These are phyloP conservation scores for Phyllosticta capitalensis DNA, from an alignment of 2,329 filamentous ascomycete genomes.

Conservation along the genomic window DNA sequence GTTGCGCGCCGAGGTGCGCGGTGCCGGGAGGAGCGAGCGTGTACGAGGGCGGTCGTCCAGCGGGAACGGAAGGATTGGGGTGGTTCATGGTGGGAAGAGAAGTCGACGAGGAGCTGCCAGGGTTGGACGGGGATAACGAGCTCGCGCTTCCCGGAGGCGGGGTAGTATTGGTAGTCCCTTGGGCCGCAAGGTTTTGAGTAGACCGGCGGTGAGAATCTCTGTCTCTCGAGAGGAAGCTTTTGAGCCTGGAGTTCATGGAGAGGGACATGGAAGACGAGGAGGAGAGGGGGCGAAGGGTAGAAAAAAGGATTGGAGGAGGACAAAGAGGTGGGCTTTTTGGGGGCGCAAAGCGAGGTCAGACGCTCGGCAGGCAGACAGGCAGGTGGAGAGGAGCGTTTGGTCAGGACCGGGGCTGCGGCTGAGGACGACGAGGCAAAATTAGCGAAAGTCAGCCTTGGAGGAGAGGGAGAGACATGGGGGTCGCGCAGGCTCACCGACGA, in stretches of 20 bases:
- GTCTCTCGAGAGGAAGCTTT: constrained; percentile 52
- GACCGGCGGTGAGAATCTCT: constrained; percentile 68
- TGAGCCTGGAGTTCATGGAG: constrained; percentile 56
- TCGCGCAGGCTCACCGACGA: not conserved
- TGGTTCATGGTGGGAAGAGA: constrained; percentile 44
- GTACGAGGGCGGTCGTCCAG: constrained; percentile 56
- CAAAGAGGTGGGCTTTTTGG: constrained; percentile 4
- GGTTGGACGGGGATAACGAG: constrained; percentile 30
- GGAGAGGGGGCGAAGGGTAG: constrained; percentile 16
- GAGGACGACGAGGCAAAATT: constrained; percentile 9
- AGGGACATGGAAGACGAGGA: constrained; percentile 21
- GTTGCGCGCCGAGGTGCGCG: constrained; percentile 23
- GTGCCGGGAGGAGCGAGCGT: constrained; percentile 39
- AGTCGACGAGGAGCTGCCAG: constrained; percentile 26
- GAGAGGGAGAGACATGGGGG: not conserved
- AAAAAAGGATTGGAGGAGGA: not conserved
- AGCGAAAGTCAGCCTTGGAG: constrained; percentile 10
- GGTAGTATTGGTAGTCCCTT: constrained; percentile 26
- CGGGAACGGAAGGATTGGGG: constrained; percentile 46
- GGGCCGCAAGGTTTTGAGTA: constrained; percentile 38
- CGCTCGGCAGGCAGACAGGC: constrained; percentile 7
- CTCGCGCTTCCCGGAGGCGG: constrained; percentile 24
- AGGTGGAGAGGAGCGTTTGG: not conserved
- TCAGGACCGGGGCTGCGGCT: constrained; percentile 5
- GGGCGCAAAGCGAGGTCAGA: not conserved